phyloP scores from a whole-genome alignment of 2,329 filamentous ascomycete species.

The Fusarium newnesense region DNA sequence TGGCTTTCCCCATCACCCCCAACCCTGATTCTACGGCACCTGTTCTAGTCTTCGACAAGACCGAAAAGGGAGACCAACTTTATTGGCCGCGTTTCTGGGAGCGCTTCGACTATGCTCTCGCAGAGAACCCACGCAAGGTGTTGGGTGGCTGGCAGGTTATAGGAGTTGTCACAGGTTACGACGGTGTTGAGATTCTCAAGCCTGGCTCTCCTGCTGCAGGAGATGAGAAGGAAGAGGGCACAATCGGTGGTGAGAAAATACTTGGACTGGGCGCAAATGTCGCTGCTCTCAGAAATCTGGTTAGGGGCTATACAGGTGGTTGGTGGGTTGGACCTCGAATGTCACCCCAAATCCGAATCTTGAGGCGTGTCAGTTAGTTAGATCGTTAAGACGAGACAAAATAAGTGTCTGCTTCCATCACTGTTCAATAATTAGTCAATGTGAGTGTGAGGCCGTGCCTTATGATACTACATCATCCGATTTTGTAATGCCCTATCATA shows the following conservation, averaged over 20 bases:
- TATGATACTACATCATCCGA: constrained; percentile 27
- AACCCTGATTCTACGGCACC: constrained; percentile 33
- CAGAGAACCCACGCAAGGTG: constrained; percentile 61
- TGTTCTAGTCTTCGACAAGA: constrained; percentile 67
- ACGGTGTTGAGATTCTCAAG: constrained; percentile 66
- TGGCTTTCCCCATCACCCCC: constrained; percentile 45
- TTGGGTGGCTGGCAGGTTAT: constrained; percentile 66
- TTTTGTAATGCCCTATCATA: constrained; percentile 30
- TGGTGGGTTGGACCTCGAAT: constrained; percentile 74
- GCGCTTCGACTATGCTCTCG: constrained; percentile 71
- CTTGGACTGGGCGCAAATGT: constrained; percentile 59
- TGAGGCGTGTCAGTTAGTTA: constrained; percentile 48
- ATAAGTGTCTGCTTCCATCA: background rate
- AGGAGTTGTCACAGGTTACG: constrained; percentile 66
- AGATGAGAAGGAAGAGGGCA: constrained; percentile 15
- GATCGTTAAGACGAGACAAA: background rate
- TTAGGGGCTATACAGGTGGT: constrained; percentile 63
- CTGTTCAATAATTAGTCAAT: background rate
- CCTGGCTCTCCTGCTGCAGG: constrained; percentile 52
- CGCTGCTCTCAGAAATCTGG: constrained; percentile 51
- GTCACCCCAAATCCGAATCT: constrained; percentile 63
- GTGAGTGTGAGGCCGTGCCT: background rate
- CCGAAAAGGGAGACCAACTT: constrained; percentile 58
- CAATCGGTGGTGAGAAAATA: constrained; percentile 41
- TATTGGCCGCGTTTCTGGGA: constrained; percentile 66